Base-by-base conservation (phyloP, 2,329 filamentous ascomycete species). In the Elsinoe batatas region DNA sequence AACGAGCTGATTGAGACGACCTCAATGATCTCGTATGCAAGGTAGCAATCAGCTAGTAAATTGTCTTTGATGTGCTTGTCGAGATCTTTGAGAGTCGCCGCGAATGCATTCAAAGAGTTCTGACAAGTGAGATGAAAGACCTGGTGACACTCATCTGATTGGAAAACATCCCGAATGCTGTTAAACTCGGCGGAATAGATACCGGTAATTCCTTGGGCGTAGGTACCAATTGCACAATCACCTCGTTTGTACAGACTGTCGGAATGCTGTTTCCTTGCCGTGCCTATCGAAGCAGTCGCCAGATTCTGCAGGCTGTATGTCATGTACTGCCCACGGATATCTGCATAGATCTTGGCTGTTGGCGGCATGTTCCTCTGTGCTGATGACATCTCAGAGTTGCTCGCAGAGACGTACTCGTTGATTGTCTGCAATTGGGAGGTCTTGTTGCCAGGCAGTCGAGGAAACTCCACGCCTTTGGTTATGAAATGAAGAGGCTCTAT, bases 11-110 rank as follows among this genome's bases (percentile, higher is more conserved):
- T 80, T 0, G 88, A 87, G 46, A 97, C 82, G 58, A 96, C 88
- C 64, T 95, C 91, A 32, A 94, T 88, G 32, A 97, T 88, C 67
- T 98, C 93, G 68, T 95, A 98, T 6, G 90, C 90, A 49, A 98
- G 79, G 68, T 88, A 97, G 70, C 91, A 97, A 69, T 98, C 93
- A 0, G 89, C 95, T 61, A 83, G 81, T 37, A 96, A 74, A 65
- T 96, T 91, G 38, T 80, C 75, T 67, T 91, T 90, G 70, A 97
- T 90, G 65, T 96, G 91, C 50, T 81, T 79, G 68, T 97, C 96
- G 32, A 98, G 77, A 65, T 97, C 91, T 26, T 87, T 82, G 54
- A 97, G 71, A 0, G 93, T 96, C 62, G 88, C 84, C 5, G 86
- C 83, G 62, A 97, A 86, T 64, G 95, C 90, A 6, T 83, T 79